Evolutionary conservation across 306 rosid species (phyloP).

Genomic region (Coriaria nepalensis): DNA sequence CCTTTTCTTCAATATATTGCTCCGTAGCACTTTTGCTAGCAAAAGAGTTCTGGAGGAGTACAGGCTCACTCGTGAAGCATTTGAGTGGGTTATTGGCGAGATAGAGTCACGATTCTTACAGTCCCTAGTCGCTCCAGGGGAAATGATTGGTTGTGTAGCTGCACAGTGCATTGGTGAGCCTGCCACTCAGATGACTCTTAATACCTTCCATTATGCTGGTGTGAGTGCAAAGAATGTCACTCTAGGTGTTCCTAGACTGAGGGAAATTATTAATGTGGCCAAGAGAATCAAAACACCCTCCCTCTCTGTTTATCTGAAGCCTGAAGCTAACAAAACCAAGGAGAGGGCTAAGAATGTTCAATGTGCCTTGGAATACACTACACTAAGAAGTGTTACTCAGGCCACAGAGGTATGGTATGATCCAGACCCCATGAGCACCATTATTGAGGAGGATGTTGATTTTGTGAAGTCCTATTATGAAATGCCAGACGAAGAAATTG

Average conservation of each 20-base stretch:
- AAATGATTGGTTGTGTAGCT: slow-evolving; percentile 98
- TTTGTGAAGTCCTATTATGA: slow-evolving; percentile 85
- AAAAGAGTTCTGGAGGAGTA: slow-evolving; percentile 94
- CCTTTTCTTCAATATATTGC: slow-evolving; percentile 71
- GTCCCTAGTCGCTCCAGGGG: slow-evolving; percentile 95
- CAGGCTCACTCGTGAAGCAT: slow-evolving; percentile 97
- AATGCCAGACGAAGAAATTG: slow-evolving; percentile 98
- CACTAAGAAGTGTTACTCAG: slow-evolving; percentile 93
- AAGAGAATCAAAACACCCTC: slow-evolving; percentile 96
- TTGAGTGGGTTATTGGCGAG: slow-evolving; percentile 96
- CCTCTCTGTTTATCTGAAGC: slow-evolving; percentile 66
- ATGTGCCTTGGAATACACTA: slow-evolving; percentile 96
- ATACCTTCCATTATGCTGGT: slow-evolving; percentile 98
- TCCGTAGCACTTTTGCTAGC: slow-evolving; percentile 94
- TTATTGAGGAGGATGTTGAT: slow-evolving; percentile 87
- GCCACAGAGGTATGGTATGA: slow-evolving; percentile 99
- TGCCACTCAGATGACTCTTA: slow-evolving; percentile 99
- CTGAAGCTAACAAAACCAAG: slow-evolving; percentile 78
- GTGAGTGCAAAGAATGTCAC: slow-evolving; percentile 99
- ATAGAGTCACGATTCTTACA: slow-evolving; percentile 93
- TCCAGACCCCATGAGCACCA: slow-evolving; percentile 89
- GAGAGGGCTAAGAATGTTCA: slow-evolving; percentile 96
- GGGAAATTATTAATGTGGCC: slow-evolving; percentile 96
- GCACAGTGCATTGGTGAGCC: slow-evolving; percentile 99
- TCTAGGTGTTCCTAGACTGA: slow-evolving; percentile 93